Conservation (phyloP, 345 rosid species). For the Gossypium mustelinum region DNA sequence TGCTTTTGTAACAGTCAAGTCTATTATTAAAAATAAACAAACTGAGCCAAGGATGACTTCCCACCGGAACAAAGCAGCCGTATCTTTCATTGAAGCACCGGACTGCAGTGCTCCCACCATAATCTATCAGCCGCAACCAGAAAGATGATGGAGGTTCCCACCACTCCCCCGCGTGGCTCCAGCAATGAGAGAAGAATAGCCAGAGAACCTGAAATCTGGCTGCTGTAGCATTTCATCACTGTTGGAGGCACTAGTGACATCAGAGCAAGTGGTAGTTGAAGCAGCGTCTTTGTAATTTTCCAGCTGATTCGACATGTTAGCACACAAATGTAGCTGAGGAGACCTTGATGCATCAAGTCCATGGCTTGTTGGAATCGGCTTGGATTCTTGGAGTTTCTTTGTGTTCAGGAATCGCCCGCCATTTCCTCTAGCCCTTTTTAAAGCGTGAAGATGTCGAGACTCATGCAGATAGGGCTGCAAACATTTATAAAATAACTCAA, state of each 20-base stretch:
- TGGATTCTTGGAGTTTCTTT: constrained; percentile 47
- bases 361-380: constrained; percentile 20
- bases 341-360: constrained; percentile 10
- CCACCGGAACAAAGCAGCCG: constrained; percentile 51
- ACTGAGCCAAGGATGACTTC: constrained; percentile 96
- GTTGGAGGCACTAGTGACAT: constrained; percentile 40
- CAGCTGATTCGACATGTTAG: constrained; percentile 11
- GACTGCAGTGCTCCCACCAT: constrained; percentile 14
- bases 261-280: constrained; percentile 47
- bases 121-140: constrained; percentile 22
- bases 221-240: constrained; percentile 41
- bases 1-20: neutral
- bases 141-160: constrained; percentile 38
- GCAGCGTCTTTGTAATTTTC: constrained; percentile 35
- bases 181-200: constrained; percentile 34
- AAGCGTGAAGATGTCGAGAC: constrained; percentile 84
- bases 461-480: constrained; percentile 83
- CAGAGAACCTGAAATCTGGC: constrained; percentile 48
- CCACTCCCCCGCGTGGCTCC: constrained; percentile 30
- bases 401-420: constrained; percentile 80
- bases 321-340: too few species aligned
- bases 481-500: neutral
- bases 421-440: constrained; percentile 73
- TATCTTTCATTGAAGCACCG: neutral
- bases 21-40: constrained; percentile 1